These are phyloP conservation scores for Ramularia collo-cygni DNA, from an alignment of 2,329 filamentous ascomycete species.

Conservation along the genomic window DNA sequence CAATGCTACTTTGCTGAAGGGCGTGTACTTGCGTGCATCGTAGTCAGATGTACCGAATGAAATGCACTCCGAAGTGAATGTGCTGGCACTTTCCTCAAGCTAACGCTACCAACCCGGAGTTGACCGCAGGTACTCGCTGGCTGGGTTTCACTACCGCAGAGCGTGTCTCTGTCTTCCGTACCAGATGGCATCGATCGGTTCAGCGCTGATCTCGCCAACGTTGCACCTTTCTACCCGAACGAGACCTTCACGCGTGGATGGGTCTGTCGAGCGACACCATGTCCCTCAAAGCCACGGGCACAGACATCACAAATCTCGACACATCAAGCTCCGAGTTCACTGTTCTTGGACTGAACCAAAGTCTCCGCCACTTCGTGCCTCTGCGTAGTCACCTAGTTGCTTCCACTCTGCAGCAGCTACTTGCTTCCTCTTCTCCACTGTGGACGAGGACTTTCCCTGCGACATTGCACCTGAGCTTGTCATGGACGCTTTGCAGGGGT, in stretches of 20 bases:
- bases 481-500: conserved; percentile 18
- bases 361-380: conserved; percentile 18
- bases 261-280: conserved; percentile 20
- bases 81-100: too few species aligned
- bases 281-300: conserved; percentile 17
- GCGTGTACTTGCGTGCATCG: conserved; percentile 21
- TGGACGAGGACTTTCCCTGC: conserved; percentile 22
- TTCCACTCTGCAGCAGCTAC: conserved; percentile 13
- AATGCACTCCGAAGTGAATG: too few species aligned
- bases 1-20: conserved; percentile 19
- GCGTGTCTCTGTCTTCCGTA: conserved; percentile 26
- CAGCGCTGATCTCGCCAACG: conserved; percentile 18
- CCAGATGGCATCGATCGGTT: conserved; percentile 20
- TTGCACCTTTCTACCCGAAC: conserved; percentile 27
- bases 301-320: conserved; percentile 18
- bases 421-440: conserved; percentile 22
- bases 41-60: too few species aligned
- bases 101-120: conserved; percentile 23
- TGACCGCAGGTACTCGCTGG: conserved; percentile 22
- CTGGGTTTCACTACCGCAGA: conserved; percentile 24
- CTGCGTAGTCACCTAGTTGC: conserved; percentile 15
- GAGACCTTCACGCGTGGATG: conserved; percentile 24
- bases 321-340: conserved; percentile 16
- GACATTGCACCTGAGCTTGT: conserved; percentile 18
- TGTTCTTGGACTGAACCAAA: conserved; percentile 22